Conservation (phyloP, 345 rosid genomes). For the Populus davidiana region DNA sequence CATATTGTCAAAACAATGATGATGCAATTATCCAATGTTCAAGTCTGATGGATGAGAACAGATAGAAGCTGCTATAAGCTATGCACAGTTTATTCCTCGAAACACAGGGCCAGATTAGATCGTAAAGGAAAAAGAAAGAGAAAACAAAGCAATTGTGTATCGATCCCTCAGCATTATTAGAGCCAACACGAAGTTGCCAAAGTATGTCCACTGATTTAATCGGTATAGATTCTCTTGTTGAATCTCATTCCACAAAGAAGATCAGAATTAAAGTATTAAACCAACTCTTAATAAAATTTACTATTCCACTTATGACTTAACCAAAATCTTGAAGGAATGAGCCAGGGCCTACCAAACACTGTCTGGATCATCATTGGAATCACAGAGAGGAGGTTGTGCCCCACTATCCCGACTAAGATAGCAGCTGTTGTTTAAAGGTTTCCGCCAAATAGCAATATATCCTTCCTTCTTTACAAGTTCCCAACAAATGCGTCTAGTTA, state of each 20-base stretch:
- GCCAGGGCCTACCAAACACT: constrained; percentile 48
- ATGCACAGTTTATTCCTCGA: too few relatives aligned
- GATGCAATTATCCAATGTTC: neutral
- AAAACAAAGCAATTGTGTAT: too few relatives aligned
- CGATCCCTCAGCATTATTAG: too few relatives aligned
- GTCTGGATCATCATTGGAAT: constrained; percentile 47
- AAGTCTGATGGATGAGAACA: neutral
- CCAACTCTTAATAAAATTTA: neutral
- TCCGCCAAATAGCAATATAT: constrained; percentile 55
- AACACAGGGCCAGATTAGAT: too few relatives aligned
- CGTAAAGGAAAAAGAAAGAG: too few relatives aligned
- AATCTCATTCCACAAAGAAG: too few relatives aligned
- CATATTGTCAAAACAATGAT: too few relatives aligned
- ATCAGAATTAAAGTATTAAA: too few relatives aligned
- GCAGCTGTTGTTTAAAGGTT: constrained; percentile 60
- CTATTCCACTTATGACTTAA: neutral
- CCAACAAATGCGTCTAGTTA: constrained; percentile 55
- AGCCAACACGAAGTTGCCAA: too few relatives aligned
- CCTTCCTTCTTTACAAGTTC: constrained; percentile 57
- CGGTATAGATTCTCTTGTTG: too few relatives aligned
- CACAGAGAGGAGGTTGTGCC: constrained; percentile 49
- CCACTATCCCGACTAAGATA: constrained; percentile 42
- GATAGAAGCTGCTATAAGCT: neutral
- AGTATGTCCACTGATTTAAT: too few relatives aligned
- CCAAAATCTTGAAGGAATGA: neutral